Percentiles rank a stretch among this genome's conserved stretches.
Evolutionary conservation across 305 asterid genomes (phyloP).

Genomic region (Fraxinus paxiana): DNA sequence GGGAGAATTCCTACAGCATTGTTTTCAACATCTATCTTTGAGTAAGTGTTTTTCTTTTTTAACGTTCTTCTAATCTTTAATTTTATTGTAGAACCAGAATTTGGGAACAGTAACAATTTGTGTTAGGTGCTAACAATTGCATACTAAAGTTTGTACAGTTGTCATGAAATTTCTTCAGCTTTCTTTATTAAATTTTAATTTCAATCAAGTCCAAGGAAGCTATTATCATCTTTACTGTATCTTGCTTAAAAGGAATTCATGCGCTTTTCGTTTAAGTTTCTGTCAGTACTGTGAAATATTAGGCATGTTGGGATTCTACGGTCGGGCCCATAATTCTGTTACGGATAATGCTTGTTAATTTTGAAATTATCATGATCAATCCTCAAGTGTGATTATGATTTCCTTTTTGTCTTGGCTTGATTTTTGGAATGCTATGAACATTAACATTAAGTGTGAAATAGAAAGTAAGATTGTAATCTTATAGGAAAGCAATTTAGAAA

Average conservation of each 20-base stretch:
- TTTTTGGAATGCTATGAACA: neutral
- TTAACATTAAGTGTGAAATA: neutral
- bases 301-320: neutral
- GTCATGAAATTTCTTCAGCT: neutral
- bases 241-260: neutral
- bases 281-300: neutral
- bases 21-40: constrained; percentile 57
- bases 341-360: neutral
- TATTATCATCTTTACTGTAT: neutral
- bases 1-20: constrained; percentile 63
- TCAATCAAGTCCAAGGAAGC: neutral
- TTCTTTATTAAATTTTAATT: neutral
- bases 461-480: neutral
- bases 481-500: neutral
- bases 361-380: neutral
- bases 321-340: neutral
- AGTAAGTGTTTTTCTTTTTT: constrained; percentile 36
- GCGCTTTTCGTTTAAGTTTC: neutral
- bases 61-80: neutral
- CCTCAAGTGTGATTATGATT: neutral
- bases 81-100: neutral
- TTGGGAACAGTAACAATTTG: neutral
- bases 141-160: neutral
- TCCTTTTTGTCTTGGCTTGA: neutral
- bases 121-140: neutral